phyloP scores from a whole-genome alignment of 345 rosid genomes.

The Alliaria petiolata region DNA sequence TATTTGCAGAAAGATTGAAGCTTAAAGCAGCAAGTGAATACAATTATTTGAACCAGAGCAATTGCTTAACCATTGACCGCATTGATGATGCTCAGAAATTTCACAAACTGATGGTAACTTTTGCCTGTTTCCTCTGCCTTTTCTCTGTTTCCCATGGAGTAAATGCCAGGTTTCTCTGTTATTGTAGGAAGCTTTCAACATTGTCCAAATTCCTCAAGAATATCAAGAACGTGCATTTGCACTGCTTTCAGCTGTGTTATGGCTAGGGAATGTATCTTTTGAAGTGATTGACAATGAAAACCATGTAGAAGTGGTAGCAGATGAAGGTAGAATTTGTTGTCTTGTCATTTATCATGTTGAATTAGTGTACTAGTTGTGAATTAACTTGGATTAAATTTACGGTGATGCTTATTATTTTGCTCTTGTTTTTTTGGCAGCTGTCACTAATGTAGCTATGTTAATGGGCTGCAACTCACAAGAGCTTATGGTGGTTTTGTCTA shows the following conservation, averaged over 20 bases:
- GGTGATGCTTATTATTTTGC: background rate
- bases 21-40: slow-evolving; percentile 72
- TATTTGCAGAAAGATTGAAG: slow-evolving; percentile 63
- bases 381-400: background rate
- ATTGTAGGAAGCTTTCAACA: slow-evolving; percentile 64
- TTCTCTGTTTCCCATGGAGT: background rate
- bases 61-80: slow-evolving; percentile 63
- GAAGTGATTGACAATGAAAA: slow-evolving; percentile 63
- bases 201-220: slow-evolving; percentile 59
- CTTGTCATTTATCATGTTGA: background rate
- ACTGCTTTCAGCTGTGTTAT: slow-evolving; percentile 74
- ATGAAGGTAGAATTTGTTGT: slow-evolving; percentile 58
- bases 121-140: background rate
- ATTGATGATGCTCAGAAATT: slow-evolving; percentile 67
- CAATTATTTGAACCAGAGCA: slow-evolving; percentile 81
- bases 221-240: slow-evolving; percentile 72
- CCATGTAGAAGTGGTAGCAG: slow-evolving; percentile 67
- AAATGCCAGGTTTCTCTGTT: background rate
- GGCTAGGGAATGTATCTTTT: slow-evolving; percentile 86
- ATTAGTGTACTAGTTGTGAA: background rate
- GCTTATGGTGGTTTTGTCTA: slow-evolving; percentile 60
- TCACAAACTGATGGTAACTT: slow-evolving; percentile 59
- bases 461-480: slow-evolving; percentile 61
- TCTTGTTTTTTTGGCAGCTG: slow-evolving; percentile 47
- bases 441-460: slow-evolving; percentile 59